These are phyloP conservation scores for Odonthalia washingtoniensis DNA, from an alignment of 31 red algal genomes.

Conservation along the genomic window DNA sequence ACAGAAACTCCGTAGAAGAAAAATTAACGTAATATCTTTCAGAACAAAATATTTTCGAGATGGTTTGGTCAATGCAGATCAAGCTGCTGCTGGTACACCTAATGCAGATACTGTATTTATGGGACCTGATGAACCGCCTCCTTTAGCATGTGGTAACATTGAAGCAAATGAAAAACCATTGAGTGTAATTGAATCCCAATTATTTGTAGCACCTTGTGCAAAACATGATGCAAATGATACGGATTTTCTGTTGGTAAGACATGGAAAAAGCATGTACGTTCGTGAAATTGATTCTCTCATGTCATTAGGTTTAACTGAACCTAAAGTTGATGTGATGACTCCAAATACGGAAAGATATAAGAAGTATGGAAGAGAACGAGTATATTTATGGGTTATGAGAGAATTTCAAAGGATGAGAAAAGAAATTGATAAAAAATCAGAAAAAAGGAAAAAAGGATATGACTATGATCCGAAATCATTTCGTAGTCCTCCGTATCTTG, in stretches of 20 bases:
- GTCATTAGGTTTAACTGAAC: slow-evolving; percentile 81
- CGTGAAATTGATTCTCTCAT: slow-evolving; percentile 83
- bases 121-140: slow-evolving; percentile 86
- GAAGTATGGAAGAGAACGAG: slow-evolving; percentile 73
- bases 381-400: slow-evolving; percentile 79
- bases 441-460: slow-evolving; percentile 49
- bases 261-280: slow-evolving; percentile 70
- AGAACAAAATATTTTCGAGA: slow-evolving; percentile 73
- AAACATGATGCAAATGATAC: slow-evolving; percentile 43
- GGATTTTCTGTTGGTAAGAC: slow-evolving; percentile 86
- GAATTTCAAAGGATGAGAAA: slow-evolving; percentile 76
- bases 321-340: slow-evolving; percentile 91
- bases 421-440: slow-evolving; percentile 60
- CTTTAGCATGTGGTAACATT: slow-evolving; percentile 79
- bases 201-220: slow-evolving; percentile 80
- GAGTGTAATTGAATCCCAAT: slow-evolving; percentile 75
- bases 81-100: slow-evolving; percentile 67
- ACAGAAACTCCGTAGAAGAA: slow-evolving; percentile 68
- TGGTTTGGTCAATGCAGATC: slow-evolving; percentile 68
- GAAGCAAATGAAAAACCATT: slow-evolving; percentile 70
- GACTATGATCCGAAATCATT: slow-evolving; percentile 4
- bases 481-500: slow-evolving; percentile 49
- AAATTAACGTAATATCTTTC: slow-evolving; percentile 67
- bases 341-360: slow-evolving; percentile 92
- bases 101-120: slow-evolving; percentile 85